Evolutionary conservation across 1,284 basidiomycete genomes (phyloP).

Genomic region (Wolfiporia cocos): DNA sequence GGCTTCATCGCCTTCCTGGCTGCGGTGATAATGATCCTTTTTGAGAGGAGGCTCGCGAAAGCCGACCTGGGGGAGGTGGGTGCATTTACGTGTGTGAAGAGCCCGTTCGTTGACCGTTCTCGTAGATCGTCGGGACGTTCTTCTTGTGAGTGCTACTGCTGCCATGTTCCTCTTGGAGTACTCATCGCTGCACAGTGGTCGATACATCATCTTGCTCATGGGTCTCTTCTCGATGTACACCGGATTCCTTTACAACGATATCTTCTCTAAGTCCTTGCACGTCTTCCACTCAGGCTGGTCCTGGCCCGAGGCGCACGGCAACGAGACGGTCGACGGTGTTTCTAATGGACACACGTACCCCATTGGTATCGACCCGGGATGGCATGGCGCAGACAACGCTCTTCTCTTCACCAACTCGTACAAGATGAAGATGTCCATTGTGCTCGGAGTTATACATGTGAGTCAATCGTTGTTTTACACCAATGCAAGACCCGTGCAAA

Average conservation of each 20-base stretch:
- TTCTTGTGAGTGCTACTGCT: slow-evolving; percentile 68
- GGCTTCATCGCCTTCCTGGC: slow-evolving; percentile 79
- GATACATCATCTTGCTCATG: slow-evolving; percentile 99
- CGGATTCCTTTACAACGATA: slow-evolving; percentile 98
- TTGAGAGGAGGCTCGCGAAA: slow-evolving; percentile 79
- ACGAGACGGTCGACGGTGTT: slow-evolving; percentile 45
- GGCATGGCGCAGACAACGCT: slow-evolving; percentile 92
- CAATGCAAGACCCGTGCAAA: too few species aligned
- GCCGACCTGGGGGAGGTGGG: slow-evolving; percentile 74
- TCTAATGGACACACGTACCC: slow-evolving; percentile 74
- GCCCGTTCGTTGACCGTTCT: slow-evolving; percentile 13
- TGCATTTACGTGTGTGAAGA: slow-evolving; percentile 8
- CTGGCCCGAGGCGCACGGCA: slow-evolving; percentile 50
- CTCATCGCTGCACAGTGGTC: slow-evolving; percentile 53
- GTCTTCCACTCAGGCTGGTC: slow-evolving; percentile 89
- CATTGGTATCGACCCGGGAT: slow-evolving; percentile 92
- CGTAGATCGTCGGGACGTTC: slow-evolving; percentile 82
- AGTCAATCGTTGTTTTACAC: slow-evolving; percentile 24
- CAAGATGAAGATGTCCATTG: slow-evolving; percentile 99
- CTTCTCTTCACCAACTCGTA: slow-evolving; percentile 97
- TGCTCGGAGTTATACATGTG: slow-evolving; percentile 95
- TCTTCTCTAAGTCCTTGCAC: slow-evolving; percentile 92
- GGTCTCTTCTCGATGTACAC: slow-evolving; percentile 94
- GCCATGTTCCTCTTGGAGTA: slow-evolving; percentile 11
- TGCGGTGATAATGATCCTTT: slow-evolving; percentile 81